These are phyloP conservation scores for Solanum hybrid DNA, from an alignment of 305 asterid genomes.

Conservation along the genomic window DNA sequence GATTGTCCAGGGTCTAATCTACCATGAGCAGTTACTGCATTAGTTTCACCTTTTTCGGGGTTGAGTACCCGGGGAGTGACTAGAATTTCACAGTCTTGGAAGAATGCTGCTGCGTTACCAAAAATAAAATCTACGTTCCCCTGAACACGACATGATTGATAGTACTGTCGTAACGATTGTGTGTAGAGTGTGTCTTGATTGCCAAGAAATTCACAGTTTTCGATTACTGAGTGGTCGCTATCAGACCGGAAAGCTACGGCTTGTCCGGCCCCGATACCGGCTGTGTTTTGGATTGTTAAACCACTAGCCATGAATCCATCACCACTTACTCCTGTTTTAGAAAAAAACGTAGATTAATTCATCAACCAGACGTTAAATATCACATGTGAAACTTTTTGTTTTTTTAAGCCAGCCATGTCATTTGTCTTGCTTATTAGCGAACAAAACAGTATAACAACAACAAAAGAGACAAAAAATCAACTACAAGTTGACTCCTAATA, in stretches of 20 bases:
- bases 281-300: conserved; percentile 49
- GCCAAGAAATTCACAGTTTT: conserved; percentile 51
- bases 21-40: conserved; percentile 55
- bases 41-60: conserved; percentile 40
- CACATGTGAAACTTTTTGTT: not conserved
- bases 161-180: conserved; percentile 49
- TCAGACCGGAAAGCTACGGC: conserved; percentile 79
- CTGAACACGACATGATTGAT: conserved; percentile 48
- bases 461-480: not conserved
- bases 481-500: not conserved
- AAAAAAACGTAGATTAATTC: not conserved
- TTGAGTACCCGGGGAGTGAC: conserved; percentile 31
- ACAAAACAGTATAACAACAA: not conserved
- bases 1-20: conserved; percentile 46
- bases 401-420: too few relatives aligned
- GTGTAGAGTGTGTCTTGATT: conserved; percentile 64
- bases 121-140: conserved; percentile 67
- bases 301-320: conserved; percentile 67
- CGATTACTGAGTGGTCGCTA: conserved; percentile 39
- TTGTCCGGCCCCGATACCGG: conserved; percentile 48
- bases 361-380: not conserved
- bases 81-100: conserved; percentile 39
- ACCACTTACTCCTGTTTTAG: conserved; percentile 32
- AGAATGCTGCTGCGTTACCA: conserved; percentile 51
- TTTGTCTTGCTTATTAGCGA: not conserved